Conservation (phyloP, 2,329 filamentous ascomycete species). For the Apiospora malaysiana region DNA sequence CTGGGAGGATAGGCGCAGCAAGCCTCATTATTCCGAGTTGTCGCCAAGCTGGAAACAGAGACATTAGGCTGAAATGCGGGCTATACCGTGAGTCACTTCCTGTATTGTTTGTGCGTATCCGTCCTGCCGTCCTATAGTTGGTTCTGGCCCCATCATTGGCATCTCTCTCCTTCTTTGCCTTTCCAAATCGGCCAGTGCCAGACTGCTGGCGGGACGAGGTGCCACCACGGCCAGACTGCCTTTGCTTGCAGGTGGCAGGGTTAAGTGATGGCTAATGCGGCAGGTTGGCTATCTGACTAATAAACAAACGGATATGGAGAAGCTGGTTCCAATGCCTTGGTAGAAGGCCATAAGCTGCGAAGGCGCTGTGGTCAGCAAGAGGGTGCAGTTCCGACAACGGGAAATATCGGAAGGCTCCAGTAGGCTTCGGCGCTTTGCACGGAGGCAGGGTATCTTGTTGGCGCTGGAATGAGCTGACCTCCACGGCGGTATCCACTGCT, state of each 20-base stretch:
- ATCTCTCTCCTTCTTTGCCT: not conserved
- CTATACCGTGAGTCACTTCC: not conserved
- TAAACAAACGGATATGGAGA: constrained; percentile 5
- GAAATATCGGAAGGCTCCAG: constrained; percentile 17
- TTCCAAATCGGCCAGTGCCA: not conserved
- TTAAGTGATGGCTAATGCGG: not conserved
- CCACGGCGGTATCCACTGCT: constrained; percentile 1
- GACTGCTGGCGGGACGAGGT: not conserved
- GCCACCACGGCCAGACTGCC: not conserved
- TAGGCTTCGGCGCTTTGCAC: constrained; percentile 15
- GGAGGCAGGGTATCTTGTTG: constrained; percentile 5
- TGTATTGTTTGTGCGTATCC: not conserved
- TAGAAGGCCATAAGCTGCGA: constrained; percentile 4
- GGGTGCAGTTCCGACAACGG: constrained; percentile 5
- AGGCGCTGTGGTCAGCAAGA: not conserved
- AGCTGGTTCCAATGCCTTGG: not conserved
- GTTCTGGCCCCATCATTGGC: not conserved
- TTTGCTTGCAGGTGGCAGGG: constrained; percentile 1
- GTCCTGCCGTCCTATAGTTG: not conserved
- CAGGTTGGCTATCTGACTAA: not conserved
- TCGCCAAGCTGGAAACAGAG: not conserved
- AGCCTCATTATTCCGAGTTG: not conserved
- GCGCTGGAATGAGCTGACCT: not conserved
- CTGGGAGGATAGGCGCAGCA: not conserved
- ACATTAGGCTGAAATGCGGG: constrained; percentile 16